These are phyloP conservation scores for Colletotrichum viniferum DNA, from an alignment of 2,329 filamentous ascomycete species.

Conservation along the genomic window DNA sequence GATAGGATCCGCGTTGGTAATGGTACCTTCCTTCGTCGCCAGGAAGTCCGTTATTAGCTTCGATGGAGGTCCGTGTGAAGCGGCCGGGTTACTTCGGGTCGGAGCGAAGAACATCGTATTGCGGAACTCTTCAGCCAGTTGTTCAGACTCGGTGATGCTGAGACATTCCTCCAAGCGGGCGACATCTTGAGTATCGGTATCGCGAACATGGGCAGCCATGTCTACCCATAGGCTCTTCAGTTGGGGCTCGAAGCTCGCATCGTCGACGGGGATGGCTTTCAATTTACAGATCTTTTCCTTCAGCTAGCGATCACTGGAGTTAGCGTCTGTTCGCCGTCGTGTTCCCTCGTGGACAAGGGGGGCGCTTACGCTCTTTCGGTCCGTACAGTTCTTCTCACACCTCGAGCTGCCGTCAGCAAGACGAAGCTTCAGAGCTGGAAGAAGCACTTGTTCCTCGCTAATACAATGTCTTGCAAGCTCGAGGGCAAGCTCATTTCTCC, in stretches of 20 bases:
- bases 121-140: background rate
- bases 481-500: conserved; percentile 11
- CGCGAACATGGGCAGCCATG: conserved; percentile 8
- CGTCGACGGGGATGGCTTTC: background rate
- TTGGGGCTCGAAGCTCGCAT: background rate
- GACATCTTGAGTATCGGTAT: conserved; percentile 9
- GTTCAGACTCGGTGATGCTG: conserved; percentile 7
- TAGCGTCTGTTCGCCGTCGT: background rate
- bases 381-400: background rate
- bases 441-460: conserved; percentile 11
- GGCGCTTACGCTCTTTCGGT: background rate
- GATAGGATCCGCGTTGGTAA: background rate
- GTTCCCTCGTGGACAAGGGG: background rate
- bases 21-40: background rate
- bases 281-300: conserved; percentile 13
- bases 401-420: conserved; percentile 2
- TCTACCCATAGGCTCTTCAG: background rate
- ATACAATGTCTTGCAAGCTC: conserved; percentile 19
- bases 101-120: conserved; percentile 7
- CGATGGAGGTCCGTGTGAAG: background rate
- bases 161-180: conserved; percentile 11
- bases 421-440: background rate
- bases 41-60: conserved; percentile 13
- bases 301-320: background rate
- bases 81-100: conserved; percentile 5